Conservation (phyloP, 75 land plant genomes). For the Picea glauca region DNA sequence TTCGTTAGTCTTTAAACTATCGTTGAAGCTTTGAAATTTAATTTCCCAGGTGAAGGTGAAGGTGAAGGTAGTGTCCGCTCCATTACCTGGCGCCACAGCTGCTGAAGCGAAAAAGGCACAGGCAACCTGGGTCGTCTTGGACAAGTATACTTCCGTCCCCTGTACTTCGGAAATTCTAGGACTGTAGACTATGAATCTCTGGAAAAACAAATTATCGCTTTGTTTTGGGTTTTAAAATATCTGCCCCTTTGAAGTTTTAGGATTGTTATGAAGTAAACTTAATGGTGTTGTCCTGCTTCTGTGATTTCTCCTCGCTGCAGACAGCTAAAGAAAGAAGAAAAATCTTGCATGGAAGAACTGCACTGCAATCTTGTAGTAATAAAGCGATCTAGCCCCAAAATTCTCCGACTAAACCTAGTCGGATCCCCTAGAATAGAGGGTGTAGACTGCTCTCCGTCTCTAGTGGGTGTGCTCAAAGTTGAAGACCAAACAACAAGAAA, state of each 20-base stretch:
- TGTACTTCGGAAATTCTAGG: neutral
- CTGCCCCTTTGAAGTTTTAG: neutral
- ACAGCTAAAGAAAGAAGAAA: constrained; percentile 70
- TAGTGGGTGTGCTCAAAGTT: constrained; percentile 8
- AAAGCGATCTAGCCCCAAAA: constrained; percentile 71
- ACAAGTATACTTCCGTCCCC: constrained; percentile 52
- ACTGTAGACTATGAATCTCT: neutral
- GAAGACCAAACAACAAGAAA: constrained; percentile 3
- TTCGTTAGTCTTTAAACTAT: neutral
- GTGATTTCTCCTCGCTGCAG: constrained; percentile 29
- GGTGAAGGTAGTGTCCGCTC: constrained; percentile 57
- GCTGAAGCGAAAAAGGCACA: constrained; percentile 61
- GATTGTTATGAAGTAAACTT: neutral
- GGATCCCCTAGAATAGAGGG: constrained; percentile 22
- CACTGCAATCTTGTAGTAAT: constrained; percentile 86
- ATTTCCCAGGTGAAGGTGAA: constrained; percentile 56
- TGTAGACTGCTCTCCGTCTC: constrained; percentile 1
- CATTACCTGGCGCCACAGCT: constrained; percentile 52
- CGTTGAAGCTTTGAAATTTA: neutral
- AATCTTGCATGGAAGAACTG: constrained; percentile 73
- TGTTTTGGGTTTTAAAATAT: neutral
- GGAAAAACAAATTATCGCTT: neutral
- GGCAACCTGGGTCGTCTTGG: constrained; percentile 90
- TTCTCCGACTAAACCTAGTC: constrained; percentile 59
- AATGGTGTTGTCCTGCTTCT: neutral